Base-by-base conservation (phyloP, 2,329 filamentous ascomycete species). In the Scytalidium lignicola region DNA sequence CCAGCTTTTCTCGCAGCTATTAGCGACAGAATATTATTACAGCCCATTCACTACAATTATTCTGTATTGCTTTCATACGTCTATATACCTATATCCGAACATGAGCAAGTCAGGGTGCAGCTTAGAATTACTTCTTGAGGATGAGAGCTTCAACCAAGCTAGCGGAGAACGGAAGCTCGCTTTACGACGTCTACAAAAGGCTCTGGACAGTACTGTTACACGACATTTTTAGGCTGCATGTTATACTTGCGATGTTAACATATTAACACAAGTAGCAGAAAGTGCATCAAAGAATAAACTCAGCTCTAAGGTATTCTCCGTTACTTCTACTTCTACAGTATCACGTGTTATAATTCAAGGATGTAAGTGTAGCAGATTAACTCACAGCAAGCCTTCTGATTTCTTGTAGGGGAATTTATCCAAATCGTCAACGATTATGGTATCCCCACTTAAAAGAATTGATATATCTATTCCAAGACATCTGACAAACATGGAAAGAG, bases 141-240 rank as follows among this genome's bases (percentile, higher is more conserved):
- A 37, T 37, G 32, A 37, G 32, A 37, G 15, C 49, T 55, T 53
- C 47, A 55, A 55, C 28, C 43, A 28, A 5, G 51, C 49, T 3
- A 52, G 47, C 41, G 49, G 32, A 49, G 51, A 55, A 54, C 53
- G 51, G 44, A 43, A 39, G 23, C 28, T 7, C n/a, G 47, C 53
- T 23, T 51, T 55, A 17, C 37, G 53, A 44, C 48, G 41, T 19
- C 44, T 55, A 47, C 46, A 53, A 42, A 40, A 48, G 21, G 8
- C 28, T 46, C 43, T 53, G 22, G n/a, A n/a, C 5, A 44, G 48
- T 19, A 21, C 26, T 41, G 49, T 47, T 29, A 19, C 49, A 46
- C 51, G 44, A 32, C 49, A 51, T 41, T 55, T 55, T 39, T 55
- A 47, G 51, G 53, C 52, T 47, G 50, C 50, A 13, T 56, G 52